Base-by-base conservation (phyloP, 371 early-diverging fungal genomes). In the Spiromyces aspiralis region DNA sequence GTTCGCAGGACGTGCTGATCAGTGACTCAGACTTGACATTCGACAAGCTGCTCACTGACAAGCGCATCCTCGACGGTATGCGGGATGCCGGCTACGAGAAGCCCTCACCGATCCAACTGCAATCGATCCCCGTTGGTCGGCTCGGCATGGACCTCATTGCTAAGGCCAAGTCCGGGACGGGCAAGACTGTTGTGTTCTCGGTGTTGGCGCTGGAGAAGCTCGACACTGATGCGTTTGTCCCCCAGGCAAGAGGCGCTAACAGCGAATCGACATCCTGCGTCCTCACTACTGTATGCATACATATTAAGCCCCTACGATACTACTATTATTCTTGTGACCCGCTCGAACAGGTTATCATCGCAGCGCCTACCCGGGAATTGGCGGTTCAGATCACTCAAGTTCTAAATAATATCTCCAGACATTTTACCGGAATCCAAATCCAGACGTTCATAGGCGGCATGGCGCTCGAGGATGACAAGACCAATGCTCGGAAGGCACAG, bases 21-120 rank as follows among this genome's bases (percentile, higher is more conserved):
- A n/a, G n/a, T n/a, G n/a, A n/a, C n/a, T n/a, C n/a, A n/a, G n/a
- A n/a, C n/a, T n/a, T n/a, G n/a, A n/a, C n/a, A n/a, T n/a, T n/a
- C n/a, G n/a, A n/a, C n/a, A n/a, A n/a, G n/a, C n/a, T n/a, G n/a
- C n/a, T n/a, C n/a, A n/a, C n/a, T n/a, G n/a, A n/a, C n/a, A n/a
- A n/a, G n/a, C n/a, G n/a, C n/a, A n/a, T n/a, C n/a, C n/a, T n/a
- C n/a, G n/a, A n/a, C n/a, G n/a, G n/a, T n/a, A n/a, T n/a, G n/a
- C n/a, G n/a, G n/a, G n/a, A n/a, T n/a, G n/a, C n/a, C n/a, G 99
- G 99, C 23, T 99, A 94, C 71, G 98, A 98, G 67, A 78, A 81
- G 27, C 99, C 99, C 19, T 90, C 94, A 27, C 97, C 98, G 46
- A 97, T 99, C 64, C 99, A 99, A 72, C 98, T 96, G 78, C 96